Evolutionary conservation across 2,329 filamentous ascomycete species (phyloP), one percentile per base, ranked within the genome.

Genomic region (Trichoderma hamatum): DNA sequence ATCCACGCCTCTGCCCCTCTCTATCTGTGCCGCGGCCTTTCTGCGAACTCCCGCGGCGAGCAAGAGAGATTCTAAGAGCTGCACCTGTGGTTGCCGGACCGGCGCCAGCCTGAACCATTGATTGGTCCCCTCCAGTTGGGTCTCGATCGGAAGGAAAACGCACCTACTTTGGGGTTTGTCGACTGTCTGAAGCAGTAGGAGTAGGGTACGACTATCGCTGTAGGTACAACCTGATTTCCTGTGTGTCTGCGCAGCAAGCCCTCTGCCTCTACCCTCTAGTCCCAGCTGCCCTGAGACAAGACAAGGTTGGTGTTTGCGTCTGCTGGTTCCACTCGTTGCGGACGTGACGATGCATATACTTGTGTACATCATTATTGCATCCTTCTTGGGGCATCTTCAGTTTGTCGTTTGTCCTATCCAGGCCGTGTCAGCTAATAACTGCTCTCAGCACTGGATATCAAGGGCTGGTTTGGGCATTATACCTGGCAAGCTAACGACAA

Each of bases 1-100:
- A 10, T 58, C 54, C 54, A 36, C 63, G 30, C 39, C 39, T 51
- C 5, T 11, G n/a, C 16, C 28, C 16, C 36, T 55, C 30, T 21
- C 52, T n/a, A 39, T 66, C 63, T 66, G 52, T 30, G 39, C 39
- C 26, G 36, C 63, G 21, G 10, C 54, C 63, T 66, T 58, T 49
- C 63, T 66, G 63, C 63, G 21, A 51, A 66, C 63, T 66, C 63
- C 52, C 63, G 63, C 63, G n/a, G 63, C 39, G 63, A 46, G 62
- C 43, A 19, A 66, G 32, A 56, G 34, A 58, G 16, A 55, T 9
- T 24, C 2, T 9, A 28, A 58, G 54, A 19, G 39, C 63, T 67
- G 65, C 49, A 32, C 30, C 26, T 67, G 26, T 62, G 52, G 28
- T 67, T 55, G 52, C 65, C 39, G 55, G 65, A 39, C 55, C 58